Evolutionary conservation across 495 filamentous ascomycete species (phyloP).

Genomic region (Lasiosphaeria hispida): DNA sequence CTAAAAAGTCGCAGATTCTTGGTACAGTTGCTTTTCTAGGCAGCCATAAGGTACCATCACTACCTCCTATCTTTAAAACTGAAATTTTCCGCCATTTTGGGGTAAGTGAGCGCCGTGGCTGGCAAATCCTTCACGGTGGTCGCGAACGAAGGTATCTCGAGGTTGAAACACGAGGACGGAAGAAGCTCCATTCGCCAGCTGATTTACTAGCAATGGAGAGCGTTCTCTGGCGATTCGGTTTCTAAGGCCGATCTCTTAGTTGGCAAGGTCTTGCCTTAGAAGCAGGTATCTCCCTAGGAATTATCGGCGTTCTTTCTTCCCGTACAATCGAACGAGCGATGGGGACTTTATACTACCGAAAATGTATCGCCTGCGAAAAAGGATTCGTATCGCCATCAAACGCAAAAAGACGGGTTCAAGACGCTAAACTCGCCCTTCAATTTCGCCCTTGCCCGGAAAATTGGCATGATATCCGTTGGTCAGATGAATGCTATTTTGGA

Average conservation of each 20-base stretch:
- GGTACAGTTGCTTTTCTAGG: background rate
- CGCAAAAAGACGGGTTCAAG: no score
- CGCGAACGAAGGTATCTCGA: background rate
- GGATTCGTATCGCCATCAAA: background rate
- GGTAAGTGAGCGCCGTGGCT: background rate
- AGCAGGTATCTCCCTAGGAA: background rate
- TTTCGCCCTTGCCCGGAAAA: no score
- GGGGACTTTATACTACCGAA: background rate
- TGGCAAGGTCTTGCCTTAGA: background rate
- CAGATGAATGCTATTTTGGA: no score
- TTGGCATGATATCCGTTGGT: no score
- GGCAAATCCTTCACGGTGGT: constrained; percentile 1
- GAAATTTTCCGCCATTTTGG: background rate
- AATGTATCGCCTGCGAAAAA: background rate
- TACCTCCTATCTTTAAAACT: background rate
- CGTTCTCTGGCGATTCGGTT: background rate
- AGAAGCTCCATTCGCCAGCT: background rate
- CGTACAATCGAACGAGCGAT: constrained; percentile 3
- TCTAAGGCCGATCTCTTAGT: background rate
- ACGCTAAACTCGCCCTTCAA: no score
- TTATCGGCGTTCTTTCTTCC: background rate
- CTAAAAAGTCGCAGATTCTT: background rate
- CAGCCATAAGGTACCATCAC: background rate
- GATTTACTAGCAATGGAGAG: constrained; percentile 1
- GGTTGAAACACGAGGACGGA: background rate